Percentiles rank a stretch among this genome's conserved stretches.
Evolutionary conservation across 2,329 filamentous ascomycete species (phyloP).

Genomic region (Tricladium varicosporioides): DNA sequence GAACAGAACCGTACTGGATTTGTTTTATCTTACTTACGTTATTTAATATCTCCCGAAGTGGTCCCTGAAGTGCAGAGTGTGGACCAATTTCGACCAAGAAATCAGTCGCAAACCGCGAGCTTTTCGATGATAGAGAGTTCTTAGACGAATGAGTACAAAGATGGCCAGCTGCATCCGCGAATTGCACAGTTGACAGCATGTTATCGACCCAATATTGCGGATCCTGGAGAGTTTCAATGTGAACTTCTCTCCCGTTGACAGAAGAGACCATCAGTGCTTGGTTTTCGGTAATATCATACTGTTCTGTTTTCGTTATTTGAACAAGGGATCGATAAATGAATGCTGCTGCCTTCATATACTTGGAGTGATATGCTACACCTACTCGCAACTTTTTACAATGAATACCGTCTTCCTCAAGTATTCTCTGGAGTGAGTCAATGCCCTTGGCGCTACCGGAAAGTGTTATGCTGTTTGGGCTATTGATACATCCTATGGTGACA

Average conservation of each 20-base stretch:
- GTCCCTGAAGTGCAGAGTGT: constrained; percentile 14
- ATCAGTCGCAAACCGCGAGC: not conserved
- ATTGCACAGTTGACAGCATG: constrained; percentile 43
- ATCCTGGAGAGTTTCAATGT: not conserved
- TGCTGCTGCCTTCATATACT: constrained; percentile 29
- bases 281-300: too few species aligned
- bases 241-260: not conserved
- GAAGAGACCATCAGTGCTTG: constrained; percentile 1
- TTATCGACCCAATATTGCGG: constrained; percentile 44
- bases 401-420: not conserved
- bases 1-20: constrained; percentile 1
- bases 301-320: not conserved
- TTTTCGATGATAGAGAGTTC: too few species aligned
- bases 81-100: constrained; percentile 17
- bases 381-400: constrained; percentile 22
- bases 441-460: constrained; percentile 18
- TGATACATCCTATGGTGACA: constrained; percentile 31
- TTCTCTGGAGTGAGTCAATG: not conserved
- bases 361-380: constrained; percentile 28
- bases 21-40: not conserved
- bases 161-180: constrained; percentile 16
- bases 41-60: constrained; percentile 6
- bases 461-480: constrained; percentile 24
- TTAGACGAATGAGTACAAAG: too few species aligned
- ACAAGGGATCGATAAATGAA: constrained; percentile 18